A percentile compares a stretch with the other conserved stretches of the same genome.
Evolutionary conservation across 805 yeast species (phyloP).

Genomic region (Ogataea naganishii): DNA sequence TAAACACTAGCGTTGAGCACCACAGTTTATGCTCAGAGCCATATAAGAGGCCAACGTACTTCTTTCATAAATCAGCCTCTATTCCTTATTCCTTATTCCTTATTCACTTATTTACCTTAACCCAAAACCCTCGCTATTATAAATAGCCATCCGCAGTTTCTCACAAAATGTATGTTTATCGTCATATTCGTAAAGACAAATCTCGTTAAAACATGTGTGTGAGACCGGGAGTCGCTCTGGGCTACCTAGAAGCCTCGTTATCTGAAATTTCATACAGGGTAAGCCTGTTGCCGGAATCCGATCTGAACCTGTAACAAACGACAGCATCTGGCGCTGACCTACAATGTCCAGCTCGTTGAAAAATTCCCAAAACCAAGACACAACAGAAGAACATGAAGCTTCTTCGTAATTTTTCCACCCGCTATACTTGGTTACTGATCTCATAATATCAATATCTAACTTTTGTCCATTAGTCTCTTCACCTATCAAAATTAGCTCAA

Average conservation of each 20-base stretch:
- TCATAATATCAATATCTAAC: slow-evolving; percentile 57
- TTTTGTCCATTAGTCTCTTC: slow-evolving; percentile 39
- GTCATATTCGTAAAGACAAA: slow-evolving; percentile 64
- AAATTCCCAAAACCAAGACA: slow-evolving; percentile 86
- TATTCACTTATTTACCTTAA: slow-evolving; percentile 14
- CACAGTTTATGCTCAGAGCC: no score
- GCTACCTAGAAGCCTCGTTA: slow-evolving; percentile 39
- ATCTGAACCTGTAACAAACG: slow-evolving; percentile 86
- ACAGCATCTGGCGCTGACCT: slow-evolving; percentile 55
- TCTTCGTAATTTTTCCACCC: slow-evolving; percentile 45
- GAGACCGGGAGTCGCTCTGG: slow-evolving; percentile 65
- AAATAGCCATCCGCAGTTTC: slow-evolving; percentile 62
- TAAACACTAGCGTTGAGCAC: no score
- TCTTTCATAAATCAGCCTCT: no score
- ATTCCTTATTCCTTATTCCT: no score
- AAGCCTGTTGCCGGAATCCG: slow-evolving; percentile 91
- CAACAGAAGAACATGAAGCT: slow-evolving; percentile 30
- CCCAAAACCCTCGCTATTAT: slow-evolving; percentile 84
- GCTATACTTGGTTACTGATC: slow-evolving; percentile 63
- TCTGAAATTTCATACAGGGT: slow-evolving; percentile 61
- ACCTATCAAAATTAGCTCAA: slow-evolving; percentile 74
- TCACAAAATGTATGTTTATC: slow-evolving; percentile 41
- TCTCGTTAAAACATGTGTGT: slow-evolving; percentile 92
- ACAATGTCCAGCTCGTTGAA: slow-evolving; percentile 34
- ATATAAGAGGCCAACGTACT: no score